phyloP scores from a whole-genome alignment of 345 rosid species.

The Stellera chamaejasme region DNA sequence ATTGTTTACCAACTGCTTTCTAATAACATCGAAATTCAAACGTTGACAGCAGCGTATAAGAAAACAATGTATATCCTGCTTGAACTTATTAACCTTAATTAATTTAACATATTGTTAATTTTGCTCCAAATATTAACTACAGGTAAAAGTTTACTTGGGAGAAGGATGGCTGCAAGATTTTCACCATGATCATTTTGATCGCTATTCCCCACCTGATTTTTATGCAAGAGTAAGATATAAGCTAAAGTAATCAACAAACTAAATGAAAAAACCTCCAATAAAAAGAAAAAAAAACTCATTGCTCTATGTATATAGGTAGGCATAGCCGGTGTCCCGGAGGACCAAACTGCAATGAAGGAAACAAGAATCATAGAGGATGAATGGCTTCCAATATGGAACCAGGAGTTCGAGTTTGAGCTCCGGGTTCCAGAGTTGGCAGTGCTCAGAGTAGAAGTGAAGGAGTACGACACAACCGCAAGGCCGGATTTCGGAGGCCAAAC shows the following conservation, averaged over 20 bases:
- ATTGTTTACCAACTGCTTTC: too few relatives aligned
- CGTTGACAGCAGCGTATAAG: too few relatives aligned
- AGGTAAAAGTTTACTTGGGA: constrained; percentile 70
- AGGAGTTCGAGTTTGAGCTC: constrained; percentile 38
- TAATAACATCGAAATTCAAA: too few relatives aligned
- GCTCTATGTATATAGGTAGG: constrained; percentile 30
- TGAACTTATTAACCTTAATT: constrained; percentile 1
- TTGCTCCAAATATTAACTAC: constrained; percentile 4
- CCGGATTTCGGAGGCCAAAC: constrained; percentile 61
- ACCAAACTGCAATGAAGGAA: constrained; percentile 7
- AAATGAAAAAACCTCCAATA: not conserved
- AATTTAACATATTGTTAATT: constrained; percentile 9
- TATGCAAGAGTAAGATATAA: constrained; percentile 42
- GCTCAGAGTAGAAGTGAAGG: constrained; percentile 39
- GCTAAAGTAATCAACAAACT: not conserved
- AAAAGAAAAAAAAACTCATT: not conserved
- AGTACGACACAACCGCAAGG: constrained; percentile 27
- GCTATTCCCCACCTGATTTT: constrained; percentile 84
- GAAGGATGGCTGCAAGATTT: constrained; percentile 88
- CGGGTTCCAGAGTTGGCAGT: constrained; percentile 45
- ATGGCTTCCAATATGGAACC: constrained; percentile 40
- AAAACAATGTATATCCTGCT: too few relatives aligned
- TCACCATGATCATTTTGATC: constrained; percentile 53
- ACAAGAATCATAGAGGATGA: constrained; percentile 26
- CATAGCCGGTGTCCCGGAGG: constrained; percentile 43